Evolutionary conservation across 768 basidiomycete species (phyloP), one percentile per base, ranked within the genome.

Genomic region (Sistotremastrum suecicum): DNA sequence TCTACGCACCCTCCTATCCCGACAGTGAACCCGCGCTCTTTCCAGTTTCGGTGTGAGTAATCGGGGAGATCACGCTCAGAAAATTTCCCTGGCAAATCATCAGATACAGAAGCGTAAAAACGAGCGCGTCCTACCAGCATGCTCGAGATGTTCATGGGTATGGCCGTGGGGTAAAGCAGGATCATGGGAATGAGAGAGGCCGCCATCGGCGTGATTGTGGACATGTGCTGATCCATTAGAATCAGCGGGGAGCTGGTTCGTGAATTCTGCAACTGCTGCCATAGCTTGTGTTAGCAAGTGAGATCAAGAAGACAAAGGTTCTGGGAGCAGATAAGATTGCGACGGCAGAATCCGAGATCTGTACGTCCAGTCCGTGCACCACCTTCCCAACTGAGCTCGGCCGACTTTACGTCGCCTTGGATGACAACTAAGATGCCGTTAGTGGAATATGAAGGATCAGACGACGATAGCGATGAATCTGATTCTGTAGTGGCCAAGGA

Each of bases 11-110:
- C 92, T 56, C 94, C 94, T 46, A 98, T 97, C n/a, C 94, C 94
- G 48, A 99, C 69, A 0, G 94, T 98, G 65, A 97, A 99, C 1
- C 86, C 95, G 50, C 94, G 70, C 64, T 97, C 92, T 43, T 79
- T 74, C 55, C 91, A 98, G 66, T 91, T 84, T 34, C 94, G 70
- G 2, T 63, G 60, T 5, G 80, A 69, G 56, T 85, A 97, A 57
- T 95, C 83, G 6, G 94, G 95, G 60, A 95, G 62, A 61, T 97
- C 94, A 30, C 94, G 72, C 59, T 98, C 91, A 7, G 85, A 65
- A 54, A 80, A 99, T 60, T 86, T 95, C 39, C 94, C 92, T 92
- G 55, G 20, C 1, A 44, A 33, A 39, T 28, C 28, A 8, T 29
- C 31, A 35, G 11, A 20, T 30, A 42, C 34, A 42, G 42, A 43